Evolutionary conservation across 1,284 basidiomycete genomes (phyloP).

Genomic region (Ganoderma multipileum): DNA sequence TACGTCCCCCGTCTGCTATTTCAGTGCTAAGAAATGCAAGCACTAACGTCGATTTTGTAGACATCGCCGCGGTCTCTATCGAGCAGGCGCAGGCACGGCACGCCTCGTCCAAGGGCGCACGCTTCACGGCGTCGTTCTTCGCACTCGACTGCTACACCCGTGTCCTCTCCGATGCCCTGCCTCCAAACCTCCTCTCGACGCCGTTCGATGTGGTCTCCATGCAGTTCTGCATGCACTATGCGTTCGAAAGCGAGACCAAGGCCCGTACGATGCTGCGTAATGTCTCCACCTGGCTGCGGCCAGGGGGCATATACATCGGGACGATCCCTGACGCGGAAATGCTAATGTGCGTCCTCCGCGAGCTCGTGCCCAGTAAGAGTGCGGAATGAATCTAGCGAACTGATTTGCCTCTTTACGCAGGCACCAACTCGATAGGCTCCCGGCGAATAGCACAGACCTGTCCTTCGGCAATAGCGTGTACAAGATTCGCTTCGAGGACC

Average conservation of each 20-base stretch:
- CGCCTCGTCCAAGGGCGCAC: slow-evolving; percentile 49
- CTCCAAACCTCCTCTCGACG: slow-evolving; percentile 58
- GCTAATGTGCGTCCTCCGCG: slow-evolving; percentile 65
- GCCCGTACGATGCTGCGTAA: slow-evolving; percentile 94
- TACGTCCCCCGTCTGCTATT: slow-evolving; percentile 44
- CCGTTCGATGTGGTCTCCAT: slow-evolving; percentile 95
- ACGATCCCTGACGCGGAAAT: slow-evolving; percentile 91
- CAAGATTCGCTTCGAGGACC: slow-evolving; percentile 84
- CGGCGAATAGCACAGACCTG: slow-evolving; percentile 64
- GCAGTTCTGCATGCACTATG: slow-evolving; percentile 99
- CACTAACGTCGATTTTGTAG: slow-evolving; percentile 49
- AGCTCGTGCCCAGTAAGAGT: background rate
- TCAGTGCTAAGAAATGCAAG: background rate
- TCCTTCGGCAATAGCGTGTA: slow-evolving; percentile 94
- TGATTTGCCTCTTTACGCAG: slow-evolving; percentile 46
- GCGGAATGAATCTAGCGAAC: background rate
- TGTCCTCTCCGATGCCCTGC: slow-evolving; percentile 74
- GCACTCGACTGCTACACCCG: slow-evolving; percentile 90
- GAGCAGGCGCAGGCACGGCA: slow-evolving; percentile 86
- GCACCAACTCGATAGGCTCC: slow-evolving; percentile 71
- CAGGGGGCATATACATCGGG: slow-evolving; percentile 91
- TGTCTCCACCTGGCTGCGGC: slow-evolving; percentile 80
- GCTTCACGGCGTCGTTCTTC: slow-evolving; percentile 84
- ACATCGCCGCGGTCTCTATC: slow-evolving; percentile 91
- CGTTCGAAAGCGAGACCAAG: slow-evolving; percentile 90